These are phyloP conservation scores for Arthrocladium fulminans DNA, from an alignment of 2,329 filamentous ascomycete species.

Conservation along the genomic window DNA sequence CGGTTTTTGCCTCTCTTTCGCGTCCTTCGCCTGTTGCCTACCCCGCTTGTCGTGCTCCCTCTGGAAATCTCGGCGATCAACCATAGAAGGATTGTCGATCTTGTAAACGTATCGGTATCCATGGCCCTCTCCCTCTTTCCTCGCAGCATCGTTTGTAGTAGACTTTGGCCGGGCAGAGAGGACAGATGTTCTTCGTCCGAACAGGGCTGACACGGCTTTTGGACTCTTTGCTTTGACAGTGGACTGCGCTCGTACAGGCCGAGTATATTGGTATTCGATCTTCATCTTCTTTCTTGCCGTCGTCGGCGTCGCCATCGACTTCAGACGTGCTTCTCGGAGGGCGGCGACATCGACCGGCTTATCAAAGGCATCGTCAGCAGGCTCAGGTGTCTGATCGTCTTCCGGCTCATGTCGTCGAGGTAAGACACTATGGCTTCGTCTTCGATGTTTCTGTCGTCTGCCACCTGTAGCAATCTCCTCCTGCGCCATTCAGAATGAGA, in stretches of 20 bases:
- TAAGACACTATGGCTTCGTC: neutral
- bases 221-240: constrained; percentile 6
- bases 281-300: constrained; percentile 21
- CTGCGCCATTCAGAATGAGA: neutral
- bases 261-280: constrained; percentile 17
- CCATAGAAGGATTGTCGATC: neutral
- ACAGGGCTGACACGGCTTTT: constrained; percentile 1
- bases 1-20: neutral
- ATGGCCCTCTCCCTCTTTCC: constrained; percentile 7
- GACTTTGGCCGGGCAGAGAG: constrained; percentile 10
- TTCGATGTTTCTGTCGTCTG: neutral
- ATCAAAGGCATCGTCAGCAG: constrained; percentile 7
- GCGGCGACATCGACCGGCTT: constrained; percentile 18
- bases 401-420: neutral
- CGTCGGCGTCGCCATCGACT: constrained; percentile 17
- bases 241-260: constrained; percentile 8
- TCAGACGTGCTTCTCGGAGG: constrained; percentile 21
- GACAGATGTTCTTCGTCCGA: constrained; percentile 1
- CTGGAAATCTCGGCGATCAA: constrained; percentile 1
- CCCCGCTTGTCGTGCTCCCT: constrained; percentile 1
- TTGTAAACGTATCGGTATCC: constrained; percentile 10
- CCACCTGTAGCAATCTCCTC: neutral
- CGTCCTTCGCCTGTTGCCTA: constrained; percentile 5
- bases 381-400: neutral
- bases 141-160: constrained; percentile 10